Evolutionary conservation across 2,329 filamentous ascomycete species (phyloP), one percentile per base, ranked within the genome.

Genomic region (Sclerotinia nivalis): DNA sequence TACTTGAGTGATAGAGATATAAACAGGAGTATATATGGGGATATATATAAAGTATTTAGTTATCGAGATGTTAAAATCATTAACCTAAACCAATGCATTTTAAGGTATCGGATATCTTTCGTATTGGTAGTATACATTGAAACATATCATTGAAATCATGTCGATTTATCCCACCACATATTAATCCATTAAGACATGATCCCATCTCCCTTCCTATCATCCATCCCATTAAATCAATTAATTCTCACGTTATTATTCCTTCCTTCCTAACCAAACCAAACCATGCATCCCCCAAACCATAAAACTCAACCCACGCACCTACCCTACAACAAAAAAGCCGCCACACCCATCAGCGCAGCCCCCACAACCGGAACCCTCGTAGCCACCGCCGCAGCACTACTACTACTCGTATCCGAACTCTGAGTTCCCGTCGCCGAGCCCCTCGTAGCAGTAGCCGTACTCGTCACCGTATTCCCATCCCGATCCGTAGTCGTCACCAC

Each of bases 241-340:
- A 4, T 62, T 52, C 47, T 13, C 31, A 52, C 18, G 28, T 64
- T 64, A 64, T 52, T 28, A 20, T 40, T 64, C 13, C 56, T 28
- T 52, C 10, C 56, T 18, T 49, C 60, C n/a, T 40, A 28, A 47
- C 22, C 13, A 10, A 34, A 52, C 1, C 34, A 52, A 9, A 10
- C 28, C 22, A 64, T 9, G 5, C 8, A 59, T 25, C 56, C 34
- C 18, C 28, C 54, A 34, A 34, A 34, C 34, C 34, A 5, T 34
- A 34, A 34, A 1, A 34, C 34, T 9, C 4, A 13, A 37, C 12
- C 7, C 28, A 31, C 18, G 3, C 15, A 22, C 9, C 22, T 9
- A 25, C 47, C n/a, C 47, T 64, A 64, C 61, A 64, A 52, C 47
- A 52, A 43, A 64, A 52, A 64, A 40, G 15, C 61, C 9, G 34